phyloP scores from a whole-genome alignment of 495 filamentous ascomycete genomes.

The Penicillium paradoxum region DNA sequence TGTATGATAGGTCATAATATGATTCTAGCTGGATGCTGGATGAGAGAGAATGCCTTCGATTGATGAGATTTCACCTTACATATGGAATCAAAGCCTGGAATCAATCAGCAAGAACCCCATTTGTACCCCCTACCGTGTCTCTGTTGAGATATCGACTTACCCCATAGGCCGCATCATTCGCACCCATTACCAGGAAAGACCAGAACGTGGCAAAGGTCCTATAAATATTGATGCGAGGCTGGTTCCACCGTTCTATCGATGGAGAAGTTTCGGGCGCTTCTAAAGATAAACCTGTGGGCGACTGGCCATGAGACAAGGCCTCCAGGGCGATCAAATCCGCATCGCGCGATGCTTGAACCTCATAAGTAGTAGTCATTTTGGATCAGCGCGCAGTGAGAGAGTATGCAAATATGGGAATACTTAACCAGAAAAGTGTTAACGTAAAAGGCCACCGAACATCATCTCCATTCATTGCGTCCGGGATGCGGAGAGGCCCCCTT shows the following conservation, averaged over 20 bases:
- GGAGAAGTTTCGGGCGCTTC: slow-evolving; percentile 10
- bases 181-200: slow-evolving; percentile 72
- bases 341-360: slow-evolving; percentile 9
- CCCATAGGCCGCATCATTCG: slow-evolving; percentile 77
- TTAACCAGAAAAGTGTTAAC: no score
- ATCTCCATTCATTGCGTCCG: no score
- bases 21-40: slow-evolving; percentile 45
- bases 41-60: not conserved
- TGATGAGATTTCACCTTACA: slow-evolving; percentile 19
- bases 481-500: not conserved
- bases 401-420: no score
- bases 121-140: no score
- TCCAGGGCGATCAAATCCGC: slow-evolving; percentile 17
- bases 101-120: not conserved
- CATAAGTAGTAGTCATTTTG: not conserved
- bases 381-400: no score
- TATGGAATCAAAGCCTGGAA: slow-evolving; percentile 58
- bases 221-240: slow-evolving; percentile 58
- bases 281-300: not conserved
- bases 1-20: slow-evolving; percentile 55
- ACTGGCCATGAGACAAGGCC: slow-evolving; percentile 11
- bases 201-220: slow-evolving; percentile 64
- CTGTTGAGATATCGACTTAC: slow-evolving; percentile 40
- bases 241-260: slow-evolving; percentile 58
- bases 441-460: no score